Base-by-base conservation (phyloP, 2,329 filamentous ascomycete species). In the Cladosporium sp. region DNA sequence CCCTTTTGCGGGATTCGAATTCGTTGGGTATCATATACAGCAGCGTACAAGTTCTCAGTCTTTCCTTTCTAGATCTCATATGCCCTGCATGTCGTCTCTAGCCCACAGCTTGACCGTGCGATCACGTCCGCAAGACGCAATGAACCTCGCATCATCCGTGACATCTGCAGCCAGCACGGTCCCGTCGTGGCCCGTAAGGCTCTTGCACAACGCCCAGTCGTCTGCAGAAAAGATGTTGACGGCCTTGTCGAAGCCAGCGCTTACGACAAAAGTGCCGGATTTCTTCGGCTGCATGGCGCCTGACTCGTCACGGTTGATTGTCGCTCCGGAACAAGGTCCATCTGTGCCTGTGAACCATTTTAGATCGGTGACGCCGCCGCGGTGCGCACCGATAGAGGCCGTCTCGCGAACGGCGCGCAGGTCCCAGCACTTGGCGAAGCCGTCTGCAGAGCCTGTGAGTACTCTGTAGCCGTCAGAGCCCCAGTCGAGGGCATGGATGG, bases 391-490 rank as follows among this genome's bases (percentile, higher is more conserved):
- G 57, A 99, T 90, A 21, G 91, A 92, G 14, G 92, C 94, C 0
- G 87, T 90, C 69, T 89, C 89, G 72, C 91, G 87, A 59, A 98
- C 93, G 73, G 95, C 94, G 55, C 95, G 88, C 62, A 99, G 85
- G 76, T 99, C 95, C 95, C 95, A 99, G 80, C 94, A 97, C 79
- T 97, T 98, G 74, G 97, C 89, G 87, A 95, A 98, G 21, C 94
- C 94, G 75, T 99, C 95, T 2, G 90, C 92, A 15, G 93, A 96
- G 1, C 93, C 93, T 0, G 93, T 93, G n/a, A 98, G 83, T 10
- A 98, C 87, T n/a, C 95, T 88, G 77, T 97, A 90, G 6, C 94
- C 93, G 75, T 99, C 95, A 0, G 89, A 86, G 66, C 91, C 89
- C 95, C 96, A 99, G 78, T 97, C 93, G 6, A 98, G 82, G 0